Evolutionary conservation across 345 rosid species (phyloP), one percentile per base, ranked within the genome.

Genomic region (Fremontodendron californicum): DNA sequence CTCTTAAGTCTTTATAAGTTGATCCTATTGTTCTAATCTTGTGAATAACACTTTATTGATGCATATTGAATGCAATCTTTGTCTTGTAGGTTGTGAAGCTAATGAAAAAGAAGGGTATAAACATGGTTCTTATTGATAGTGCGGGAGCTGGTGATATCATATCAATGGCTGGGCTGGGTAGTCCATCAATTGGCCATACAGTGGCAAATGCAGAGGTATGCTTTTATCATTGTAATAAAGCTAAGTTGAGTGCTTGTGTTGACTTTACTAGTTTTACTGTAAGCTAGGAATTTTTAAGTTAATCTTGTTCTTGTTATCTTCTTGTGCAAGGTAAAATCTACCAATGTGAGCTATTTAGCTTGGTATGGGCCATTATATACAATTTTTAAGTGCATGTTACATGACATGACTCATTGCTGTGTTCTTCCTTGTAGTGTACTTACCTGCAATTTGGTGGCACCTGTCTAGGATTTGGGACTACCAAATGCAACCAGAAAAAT

Each of bases 121-220:
- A 86, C 83, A 87, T 91, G 80, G 89, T 82, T 85, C 85, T 86
- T 23, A 92, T 91, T 82, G 99, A 93, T 60, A 81, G 86, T 58
- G 98, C 97, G 0, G 99, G 98, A 80, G 98, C 99, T 52, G 99
- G 99, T 75, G 99, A 96, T 82, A 93, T 96, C 3, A 85, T 96
- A 80, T 96, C 96, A 27, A 83, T 96, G 87, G 96, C 99, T 71
- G 98, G 99, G 85, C 74, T 96, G 89, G 52, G 90, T 72, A 76
- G 65, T 73, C 98, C 99, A 82, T 85, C 97, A 55, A 96, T 96
- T 71, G 99, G 99, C 80, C 94, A 96, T 83, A 92, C 99, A 21
- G 89, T 96, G 57, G 90, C 97, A 80, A 93, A 80, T 81, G 80
- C 82, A 49, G 99, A 92, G 94, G 99, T 96, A 90, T 60, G 31